Evolutionary conservation across 106 monocot genomes (phyloP).

Genomic region (Acorus calamus): DNA sequence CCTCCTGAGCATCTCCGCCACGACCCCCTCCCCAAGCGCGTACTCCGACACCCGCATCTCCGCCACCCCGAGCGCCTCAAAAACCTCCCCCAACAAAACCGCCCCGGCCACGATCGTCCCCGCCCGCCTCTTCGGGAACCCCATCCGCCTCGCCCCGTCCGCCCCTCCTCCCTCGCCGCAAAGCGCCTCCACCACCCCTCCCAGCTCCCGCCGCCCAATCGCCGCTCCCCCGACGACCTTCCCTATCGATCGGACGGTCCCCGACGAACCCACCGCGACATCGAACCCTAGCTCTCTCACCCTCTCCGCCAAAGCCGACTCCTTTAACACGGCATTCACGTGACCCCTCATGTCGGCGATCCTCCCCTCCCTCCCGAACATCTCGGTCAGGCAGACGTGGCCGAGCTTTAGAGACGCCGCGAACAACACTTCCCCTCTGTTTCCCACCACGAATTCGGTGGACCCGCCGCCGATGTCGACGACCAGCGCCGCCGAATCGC

Average conservation of each 20-base stretch:
- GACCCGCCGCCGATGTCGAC: constrained; percentile 30
- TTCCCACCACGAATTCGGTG: constrained; percentile 16
- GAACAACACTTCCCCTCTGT: constrained; percentile 9
- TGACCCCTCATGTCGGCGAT: constrained; percentile 3
- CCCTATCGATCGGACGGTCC: constrained; percentile 13
- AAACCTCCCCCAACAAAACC: constrained; percentile 14
- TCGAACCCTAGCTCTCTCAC: constrained; percentile 10
- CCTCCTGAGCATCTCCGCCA: constrained; percentile 6
- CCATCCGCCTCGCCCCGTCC: constrained; percentile 6
- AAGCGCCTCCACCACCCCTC: constrained; percentile 3
- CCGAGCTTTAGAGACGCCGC: constrained; percentile 18
- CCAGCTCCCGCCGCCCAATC: constrained; percentile 6
- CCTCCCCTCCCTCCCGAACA: not conserved
- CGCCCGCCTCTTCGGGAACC: constrained; percentile 10
- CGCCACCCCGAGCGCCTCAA: constrained; percentile 10
- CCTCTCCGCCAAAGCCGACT: constrained; percentile 4
- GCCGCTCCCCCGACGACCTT: constrained; percentile 11
- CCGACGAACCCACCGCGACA: constrained; percentile 17
- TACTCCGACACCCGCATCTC: constrained; percentile 13
- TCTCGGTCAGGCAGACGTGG: constrained; percentile 14
- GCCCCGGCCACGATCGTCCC: constrained; percentile 12
- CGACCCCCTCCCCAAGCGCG: constrained; percentile 18
- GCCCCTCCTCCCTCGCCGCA: not conserved
- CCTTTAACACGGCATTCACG: not conserved
- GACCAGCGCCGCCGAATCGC: not conserved